Evolutionary conservation across 768 basidiomycete species (phyloP).

Genomic region (Sarcomyxa edulis): DNA sequence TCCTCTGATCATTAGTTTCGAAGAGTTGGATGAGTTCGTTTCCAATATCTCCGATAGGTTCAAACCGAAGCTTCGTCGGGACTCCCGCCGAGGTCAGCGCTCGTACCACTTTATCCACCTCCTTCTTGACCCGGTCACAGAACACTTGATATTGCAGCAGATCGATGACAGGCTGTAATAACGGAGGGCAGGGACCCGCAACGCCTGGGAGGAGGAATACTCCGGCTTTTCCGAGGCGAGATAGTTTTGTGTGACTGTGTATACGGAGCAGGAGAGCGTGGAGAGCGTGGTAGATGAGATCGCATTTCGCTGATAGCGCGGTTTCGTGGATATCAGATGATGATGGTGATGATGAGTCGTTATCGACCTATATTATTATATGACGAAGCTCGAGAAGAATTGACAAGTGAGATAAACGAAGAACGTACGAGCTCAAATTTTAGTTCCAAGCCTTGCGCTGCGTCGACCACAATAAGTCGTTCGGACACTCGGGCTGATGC

Average conservation of each 20-base stretch:
- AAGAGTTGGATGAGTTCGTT: slow-evolving; percentile 48
- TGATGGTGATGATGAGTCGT: slow-evolving; percentile 13
- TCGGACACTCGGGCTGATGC: slow-evolving; percentile 78
- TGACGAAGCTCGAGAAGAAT: slow-evolving; percentile 1
- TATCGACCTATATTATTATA: slow-evolving; percentile 25
- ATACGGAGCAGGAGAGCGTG: slow-evolving; percentile 60
- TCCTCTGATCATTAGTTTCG: slow-evolving; percentile 30
- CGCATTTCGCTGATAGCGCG: slow-evolving; percentile 45
- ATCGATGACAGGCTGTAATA: slow-evolving; percentile 75
- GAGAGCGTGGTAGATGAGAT: slow-evolving; percentile 62
- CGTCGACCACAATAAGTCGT: slow-evolving; percentile 69
- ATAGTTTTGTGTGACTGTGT: slow-evolving; percentile 44
- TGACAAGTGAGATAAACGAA: too few species aligned
- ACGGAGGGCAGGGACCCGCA: slow-evolving; percentile 28
- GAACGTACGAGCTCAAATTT: slow-evolving; percentile 65
- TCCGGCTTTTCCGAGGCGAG: slow-evolving; percentile 27
- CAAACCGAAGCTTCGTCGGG: slow-evolving; percentile 49
- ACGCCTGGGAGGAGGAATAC: slow-evolving; percentile 13
- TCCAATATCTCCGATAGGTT: slow-evolving; percentile 65
- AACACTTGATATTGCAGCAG: slow-evolving; percentile 77
- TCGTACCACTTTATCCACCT: slow-evolving; percentile 45
- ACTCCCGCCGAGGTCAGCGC: slow-evolving; percentile 54
- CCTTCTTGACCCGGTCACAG: slow-evolving; percentile 53
- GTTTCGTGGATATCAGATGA: slow-evolving; percentile 16
- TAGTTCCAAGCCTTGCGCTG: slow-evolving; percentile 65